A percentile compares a stretch with the other conserved stretches of the same genome.
phyloP scores from a whole-genome alignment of 2,329 filamentous ascomycete genomes.

The Neopestalotiopsis clavispora region DNA sequence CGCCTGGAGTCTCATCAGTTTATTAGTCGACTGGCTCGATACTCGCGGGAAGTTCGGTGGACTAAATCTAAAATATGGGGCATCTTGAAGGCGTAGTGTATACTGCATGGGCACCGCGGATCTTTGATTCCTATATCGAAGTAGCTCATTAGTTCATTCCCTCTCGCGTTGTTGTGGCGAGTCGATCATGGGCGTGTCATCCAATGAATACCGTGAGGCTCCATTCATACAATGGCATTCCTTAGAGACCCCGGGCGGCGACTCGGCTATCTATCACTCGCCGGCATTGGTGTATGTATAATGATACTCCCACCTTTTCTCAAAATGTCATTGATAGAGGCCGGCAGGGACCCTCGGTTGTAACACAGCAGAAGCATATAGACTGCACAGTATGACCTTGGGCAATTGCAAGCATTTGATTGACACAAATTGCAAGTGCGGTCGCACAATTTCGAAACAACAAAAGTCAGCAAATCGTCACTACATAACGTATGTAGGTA shows the following conservation, averaged over 20 bases:
- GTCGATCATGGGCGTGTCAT: background rate
- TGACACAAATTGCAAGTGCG: background rate
- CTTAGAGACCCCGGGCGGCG: too few species aligned
- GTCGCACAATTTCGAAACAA: background rate
- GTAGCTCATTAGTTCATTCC: background rate
- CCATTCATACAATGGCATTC: too few species aligned
- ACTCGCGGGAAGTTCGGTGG: background rate
- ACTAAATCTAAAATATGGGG: background rate
- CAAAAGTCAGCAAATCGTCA: background rate
- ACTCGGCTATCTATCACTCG: background rate
- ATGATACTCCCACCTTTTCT: background rate
- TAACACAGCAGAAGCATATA: background rate
- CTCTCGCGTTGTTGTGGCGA: conserved; percentile 1
- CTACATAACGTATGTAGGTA: background rate
- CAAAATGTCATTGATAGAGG: background rate
- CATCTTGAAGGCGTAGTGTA: background rate
- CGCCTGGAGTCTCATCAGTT: background rate
- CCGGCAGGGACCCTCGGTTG: background rate
- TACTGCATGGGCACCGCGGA: background rate
- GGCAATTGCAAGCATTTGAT: background rate
- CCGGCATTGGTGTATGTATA: too few species aligned
- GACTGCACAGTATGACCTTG: background rate
- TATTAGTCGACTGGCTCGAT: background rate
- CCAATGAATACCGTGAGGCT: background rate
- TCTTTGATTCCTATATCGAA: too few species aligned